Evolutionary conservation across 2,329 filamentous ascomycete species (phyloP), one percentile per base, ranked within the genome.

Genomic region (Fusarium irregulare): DNA sequence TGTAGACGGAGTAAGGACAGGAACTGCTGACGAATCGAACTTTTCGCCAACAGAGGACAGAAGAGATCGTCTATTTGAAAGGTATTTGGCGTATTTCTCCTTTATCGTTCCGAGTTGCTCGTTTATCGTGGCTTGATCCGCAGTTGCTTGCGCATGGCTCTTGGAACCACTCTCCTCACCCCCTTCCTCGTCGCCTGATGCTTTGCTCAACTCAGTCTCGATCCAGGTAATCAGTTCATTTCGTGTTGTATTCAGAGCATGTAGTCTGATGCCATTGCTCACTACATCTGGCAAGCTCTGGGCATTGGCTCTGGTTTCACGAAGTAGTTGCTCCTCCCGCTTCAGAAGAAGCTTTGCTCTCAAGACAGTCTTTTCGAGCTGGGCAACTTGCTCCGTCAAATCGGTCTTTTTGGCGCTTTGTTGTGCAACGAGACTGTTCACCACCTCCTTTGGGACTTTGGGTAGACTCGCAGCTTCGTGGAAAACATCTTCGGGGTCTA

Each of bases 141-240:
- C 46, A 28, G 62, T 59, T 25, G 67, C 55, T 41, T 66, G 57
- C 18, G 71, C 71, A 32, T 74, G 57, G 54, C 70, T 66, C 14
- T 75, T 74, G 6, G 70, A 56, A 23, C 69, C 68, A 8, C 76
- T 75, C 1, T 75, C 74, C 8, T 75, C 75, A 2, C 70, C 75
- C 1, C 76, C 78, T 2, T 77, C 75, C 23, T 71, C 79, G 4
- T 79, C 81, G 0, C 75, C 73, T 7, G 83, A 82, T 3, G 87
- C 87, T 57, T 86, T 87, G 54, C 83, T 80, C 23, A 91, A 78
- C 75, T 91, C 89, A 7, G 79, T 80, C 76, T 91, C 89, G 60
- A 91, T 90, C 89, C 89, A 91, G 60, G 79, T 82, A 62, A 91
- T 91, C 53, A 91, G 82, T 66, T 88, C 86, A 54, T 86, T 85